Evolutionary conservation across 31 red algal genomes (phyloP).

Genomic region (Endocladia muricata): DNA sequence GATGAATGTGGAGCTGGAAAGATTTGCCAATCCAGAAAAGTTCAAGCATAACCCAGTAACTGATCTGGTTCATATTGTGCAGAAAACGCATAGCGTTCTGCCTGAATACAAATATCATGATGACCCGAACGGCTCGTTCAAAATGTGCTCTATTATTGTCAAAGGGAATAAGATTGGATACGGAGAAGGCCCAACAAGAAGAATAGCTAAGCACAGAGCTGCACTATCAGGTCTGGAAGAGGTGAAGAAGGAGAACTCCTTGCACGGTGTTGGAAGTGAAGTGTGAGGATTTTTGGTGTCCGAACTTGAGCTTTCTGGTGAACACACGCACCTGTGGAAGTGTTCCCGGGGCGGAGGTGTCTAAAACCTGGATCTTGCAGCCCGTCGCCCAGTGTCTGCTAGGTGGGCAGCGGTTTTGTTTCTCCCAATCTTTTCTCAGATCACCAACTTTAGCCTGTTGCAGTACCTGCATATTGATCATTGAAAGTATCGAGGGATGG

Average conservation of each 20-base stretch:
- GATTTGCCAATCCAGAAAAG: slow-evolving; percentile 62
- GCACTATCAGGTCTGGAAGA: neutral
- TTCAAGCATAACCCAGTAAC: slow-evolving; percentile 59
- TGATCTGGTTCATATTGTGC: slow-evolving; percentile 38
- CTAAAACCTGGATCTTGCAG: too few relatives aligned
- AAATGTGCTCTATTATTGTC: neutral
- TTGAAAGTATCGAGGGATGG: too few relatives aligned
- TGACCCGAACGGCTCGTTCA: neutral
- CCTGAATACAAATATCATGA: neutral
- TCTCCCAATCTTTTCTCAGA: too few relatives aligned
- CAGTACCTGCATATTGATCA: too few relatives aligned
- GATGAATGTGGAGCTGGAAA: slow-evolving; percentile 43
- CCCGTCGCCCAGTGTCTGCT: too few relatives aligned
- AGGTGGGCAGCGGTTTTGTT: too few relatives aligned
- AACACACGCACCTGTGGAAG: too few relatives aligned
- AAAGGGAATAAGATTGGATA: neutral
- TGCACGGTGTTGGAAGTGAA: neutral
- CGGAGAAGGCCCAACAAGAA: neutral
- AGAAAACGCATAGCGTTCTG: slow-evolving; percentile 13
- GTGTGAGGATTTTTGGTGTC: neutral
- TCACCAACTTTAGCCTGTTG: too few relatives aligned
- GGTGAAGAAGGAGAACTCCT: neutral
- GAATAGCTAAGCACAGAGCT: slow-evolving; percentile 8
- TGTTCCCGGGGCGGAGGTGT: too few relatives aligned
- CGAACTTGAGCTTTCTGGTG: too few relatives aligned